A percentile compares a stretch with the other conserved stretches of the same genome.
Conservation (phyloP, 2,329 filamentous ascomycete species). For the Ophiocordyceps camponoti-leonardi region DNA sequence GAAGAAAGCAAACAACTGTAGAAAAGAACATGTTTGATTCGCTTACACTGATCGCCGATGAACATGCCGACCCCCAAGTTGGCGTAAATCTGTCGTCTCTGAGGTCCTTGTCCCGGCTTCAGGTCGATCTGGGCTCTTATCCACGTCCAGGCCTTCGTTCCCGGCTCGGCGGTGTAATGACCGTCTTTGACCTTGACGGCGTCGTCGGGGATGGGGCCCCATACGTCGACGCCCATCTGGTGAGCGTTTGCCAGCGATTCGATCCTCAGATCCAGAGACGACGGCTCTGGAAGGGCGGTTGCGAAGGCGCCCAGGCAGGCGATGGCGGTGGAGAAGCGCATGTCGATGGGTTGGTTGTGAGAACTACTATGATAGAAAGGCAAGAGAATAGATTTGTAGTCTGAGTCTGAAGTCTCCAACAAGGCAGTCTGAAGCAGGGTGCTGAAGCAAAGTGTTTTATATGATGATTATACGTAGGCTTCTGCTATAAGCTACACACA, state of each 20-base stretch:
- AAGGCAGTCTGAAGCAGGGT: too few species aligned
- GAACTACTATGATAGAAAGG: too few species aligned
- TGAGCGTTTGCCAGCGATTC: not conserved
- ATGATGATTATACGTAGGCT: too few species aligned
- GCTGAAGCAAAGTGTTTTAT: too few species aligned
- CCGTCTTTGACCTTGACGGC: conserved; percentile 4
- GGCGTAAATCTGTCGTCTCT: conserved; percentile 2
- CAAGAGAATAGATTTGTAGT: too few species aligned
- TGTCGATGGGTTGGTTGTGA: not conserved
- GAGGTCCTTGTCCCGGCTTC: not conserved
- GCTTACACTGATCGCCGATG: conserved; percentile 5
- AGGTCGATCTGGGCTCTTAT: conserved; percentile 7
- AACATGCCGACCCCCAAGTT: conserved; percentile 7
- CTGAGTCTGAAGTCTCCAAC: too few species aligned
- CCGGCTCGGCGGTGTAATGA: conserved; percentile 6
- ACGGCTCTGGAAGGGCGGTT: not conserved
- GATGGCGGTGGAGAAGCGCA: not conserved
- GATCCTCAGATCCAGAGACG: not conserved
- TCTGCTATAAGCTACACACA: too few species aligned
- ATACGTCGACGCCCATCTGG: conserved; percentile 5
- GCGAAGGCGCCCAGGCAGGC: not conserved
- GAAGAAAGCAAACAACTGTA: too few species aligned
- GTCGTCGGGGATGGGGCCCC: conserved; percentile 5
- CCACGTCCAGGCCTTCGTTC: conserved; percentile 6
- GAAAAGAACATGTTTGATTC: not conserved